Base-by-base conservation (phyloP, 495 filamentous ascomycete genomes). In the Niebla homalea region DNA sequence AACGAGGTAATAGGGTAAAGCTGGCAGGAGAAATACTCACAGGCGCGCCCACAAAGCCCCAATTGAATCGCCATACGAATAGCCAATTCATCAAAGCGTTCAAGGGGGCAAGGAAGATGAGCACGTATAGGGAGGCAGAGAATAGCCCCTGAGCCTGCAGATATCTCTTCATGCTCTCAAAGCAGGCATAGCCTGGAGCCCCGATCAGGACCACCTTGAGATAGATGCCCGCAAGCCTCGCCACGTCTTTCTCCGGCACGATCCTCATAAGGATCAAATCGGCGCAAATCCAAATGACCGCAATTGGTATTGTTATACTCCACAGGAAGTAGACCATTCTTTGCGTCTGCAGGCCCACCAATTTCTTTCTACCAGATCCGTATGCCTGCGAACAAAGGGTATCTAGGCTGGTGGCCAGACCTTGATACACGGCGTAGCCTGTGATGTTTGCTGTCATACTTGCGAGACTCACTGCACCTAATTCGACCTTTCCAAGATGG, bases 11-110 rank as follows among this genome's bases (percentile, higher is more conserved):
- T n/a, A n/a, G n/a, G n/a, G n/a, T n/a, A n/a, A n/a, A n/a, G n/a
- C n/a, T n/a, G n/a, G n/a, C n/a, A n/a, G n/a, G n/a, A n/a, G n/a
- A n/a, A n/a, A n/a, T n/a, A n/a, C n/a, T n/a, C n/a, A n/a, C n/a
- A n/a, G 89, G 88, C 3, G 89, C 87, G 37, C 89, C 89, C 43
- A 84, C 62, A 58, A 90, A 94, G 2, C 88, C 87, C 76, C 79
- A 83, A 11, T 74, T 67, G 48, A 94, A 74, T 68, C 75, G 72
- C 78, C 83, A 85, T 37, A 86, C 83, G 50, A 89, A 81, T 23
- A 82, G 62, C 75, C 80, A 89, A 60, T 85, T 84, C 66, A 87
- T 68, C 15, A 86, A 68, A 0, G 77, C 81, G 60, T 87, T 87
- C 22, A 85, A 59, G 6, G 84, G 84, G 3, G 83, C 79, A 50